phyloP scores from a whole-genome alignment of 352 stramenopile genomes.

The Phytophthora pistaciae region DNA sequence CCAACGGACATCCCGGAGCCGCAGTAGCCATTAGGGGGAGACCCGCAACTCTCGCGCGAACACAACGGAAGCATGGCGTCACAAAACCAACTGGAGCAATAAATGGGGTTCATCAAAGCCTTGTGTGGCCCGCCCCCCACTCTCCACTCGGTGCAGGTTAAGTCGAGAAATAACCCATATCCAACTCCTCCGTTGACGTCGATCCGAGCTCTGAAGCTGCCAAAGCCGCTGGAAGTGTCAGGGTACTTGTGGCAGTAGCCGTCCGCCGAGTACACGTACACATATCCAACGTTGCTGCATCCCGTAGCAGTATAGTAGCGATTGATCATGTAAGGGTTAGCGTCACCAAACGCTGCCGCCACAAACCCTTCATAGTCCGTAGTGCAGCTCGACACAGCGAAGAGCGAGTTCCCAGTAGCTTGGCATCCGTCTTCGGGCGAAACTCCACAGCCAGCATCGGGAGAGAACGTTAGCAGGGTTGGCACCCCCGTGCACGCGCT shows the following conservation, averaged over 20 bases:
- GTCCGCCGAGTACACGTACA: conserved; percentile 5
- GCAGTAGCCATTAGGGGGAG: neutral
- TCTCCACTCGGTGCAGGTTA: neutral
- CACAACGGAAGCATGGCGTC: conserved; percentile 4
- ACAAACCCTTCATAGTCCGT: conserved; percentile 2
- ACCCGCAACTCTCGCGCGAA: neutral
- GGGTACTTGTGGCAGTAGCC: neutral
- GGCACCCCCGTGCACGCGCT: conserved; percentile 2
- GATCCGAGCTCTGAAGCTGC: conserved; percentile 2
- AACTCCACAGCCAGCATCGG: neutral
- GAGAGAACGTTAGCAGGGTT: neutral
- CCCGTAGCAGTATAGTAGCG: neutral
- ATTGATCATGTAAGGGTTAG: conserved; percentile 4
- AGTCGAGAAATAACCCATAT: neutral
- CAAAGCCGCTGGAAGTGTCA: neutral
- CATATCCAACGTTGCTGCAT: neutral
- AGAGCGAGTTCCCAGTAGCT: neutral
- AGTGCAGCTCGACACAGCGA: neutral
- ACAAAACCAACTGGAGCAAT: too few relatives aligned
- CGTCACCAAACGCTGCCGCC: neutral
- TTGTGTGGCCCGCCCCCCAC: neutral
- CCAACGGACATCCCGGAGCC: neutral
- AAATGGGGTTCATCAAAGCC: neutral
- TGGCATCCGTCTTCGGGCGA: neutral
- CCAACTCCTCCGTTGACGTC: neutral